Base-by-base conservation (phyloP, 1,284 basidiomycete species). In the Cryptococcus sp. region DNA sequence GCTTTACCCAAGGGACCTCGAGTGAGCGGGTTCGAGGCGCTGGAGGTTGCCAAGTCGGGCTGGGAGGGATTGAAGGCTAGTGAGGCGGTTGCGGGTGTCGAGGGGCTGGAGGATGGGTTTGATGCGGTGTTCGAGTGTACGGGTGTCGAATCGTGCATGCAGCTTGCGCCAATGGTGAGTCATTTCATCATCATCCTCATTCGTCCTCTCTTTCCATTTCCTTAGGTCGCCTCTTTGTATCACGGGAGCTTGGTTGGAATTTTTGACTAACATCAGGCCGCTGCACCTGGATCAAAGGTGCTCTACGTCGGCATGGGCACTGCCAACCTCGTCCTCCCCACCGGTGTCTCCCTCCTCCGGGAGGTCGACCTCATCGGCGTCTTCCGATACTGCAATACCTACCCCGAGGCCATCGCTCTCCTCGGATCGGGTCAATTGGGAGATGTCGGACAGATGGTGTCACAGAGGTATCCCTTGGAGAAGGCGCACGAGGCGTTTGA, bases 251-350 rank as follows among this genome's bases (percentile, higher is more conserved):
- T 7, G 40, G 34, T 25, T 43, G 33, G n/a, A n/a, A n/a, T n/a
- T n/a, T n/a, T n/a, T n/a, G n/a, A 34, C 24, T 22, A 12, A 14
- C 21, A 12, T 50, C 38, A 89, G 86, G 81, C 85, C 60, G 87
- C 90, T 25, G 76, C 80, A 46, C 78, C 87, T 5, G 92, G 91
- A 45, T 87, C 88, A 37, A 87, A 86, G 68, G 86, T 94, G 48
- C 84, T 91, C 77, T 86, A 91, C 62, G 83, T 97, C 60, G 93
- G 93, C 26, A 97, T 97, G 93, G 93, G 93, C 57, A 83, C 87
- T 19, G 81, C 84, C 54, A 86, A 85, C 63, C 81, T 87, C 51
- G 78, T 80, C 53, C 78, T 94, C 43, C 92, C 93, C n/a, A 78
- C 91, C 48, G 85, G 85, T 25, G 79, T 81, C 19, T 87, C 90